Conservation (phyloP, 192 early-diverging fungal genomes). For the Fimicolochytrium jonesii region DNA sequence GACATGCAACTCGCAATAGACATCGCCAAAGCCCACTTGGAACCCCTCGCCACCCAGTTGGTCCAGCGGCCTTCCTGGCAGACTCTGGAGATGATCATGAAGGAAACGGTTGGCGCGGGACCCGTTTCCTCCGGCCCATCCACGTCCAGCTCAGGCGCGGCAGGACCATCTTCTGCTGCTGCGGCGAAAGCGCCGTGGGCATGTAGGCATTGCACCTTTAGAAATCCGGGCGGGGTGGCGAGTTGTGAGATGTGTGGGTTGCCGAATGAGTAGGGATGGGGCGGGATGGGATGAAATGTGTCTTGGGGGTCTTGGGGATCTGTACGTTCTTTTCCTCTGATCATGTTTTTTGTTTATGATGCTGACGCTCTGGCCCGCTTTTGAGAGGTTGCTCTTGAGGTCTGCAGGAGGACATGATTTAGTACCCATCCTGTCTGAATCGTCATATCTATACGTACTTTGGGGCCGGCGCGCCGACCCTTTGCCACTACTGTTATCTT, state of each 20-base stretch:
- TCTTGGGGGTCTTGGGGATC: neutral
- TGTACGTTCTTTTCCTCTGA: neutral
- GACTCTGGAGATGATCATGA: constrained; percentile 61
- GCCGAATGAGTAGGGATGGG: constrained; percentile 33
- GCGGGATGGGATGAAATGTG: neutral
- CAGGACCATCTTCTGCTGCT: constrained; percentile 1
- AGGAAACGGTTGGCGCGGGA: constrained; percentile 19
- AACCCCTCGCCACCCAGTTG: constrained; percentile 47
- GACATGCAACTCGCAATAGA: constrained; percentile 23
- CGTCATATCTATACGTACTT: too few species aligned
- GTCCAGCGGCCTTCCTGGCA: constrained; percentile 60
- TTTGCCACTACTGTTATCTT: too few species aligned
- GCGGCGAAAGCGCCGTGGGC: constrained; percentile 44
- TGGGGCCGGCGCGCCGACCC: too few species aligned
- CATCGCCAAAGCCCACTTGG: constrained; percentile 19
- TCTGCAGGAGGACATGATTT: too few species aligned
- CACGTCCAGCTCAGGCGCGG: neutral
- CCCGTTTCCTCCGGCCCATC: neutral
- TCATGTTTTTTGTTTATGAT: neutral
- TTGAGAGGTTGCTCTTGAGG: too few species aligned
- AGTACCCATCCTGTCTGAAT: too few species aligned
- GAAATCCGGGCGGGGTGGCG: constrained; percentile 54
- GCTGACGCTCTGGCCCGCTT: neutral
- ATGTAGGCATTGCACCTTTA: constrained; percentile 79
- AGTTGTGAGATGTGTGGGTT: constrained; percentile 84